These are phyloP conservation scores for Tetracentron sinense DNA, from an alignment of 164 flowering plant species.

Conservation along the genomic window DNA sequence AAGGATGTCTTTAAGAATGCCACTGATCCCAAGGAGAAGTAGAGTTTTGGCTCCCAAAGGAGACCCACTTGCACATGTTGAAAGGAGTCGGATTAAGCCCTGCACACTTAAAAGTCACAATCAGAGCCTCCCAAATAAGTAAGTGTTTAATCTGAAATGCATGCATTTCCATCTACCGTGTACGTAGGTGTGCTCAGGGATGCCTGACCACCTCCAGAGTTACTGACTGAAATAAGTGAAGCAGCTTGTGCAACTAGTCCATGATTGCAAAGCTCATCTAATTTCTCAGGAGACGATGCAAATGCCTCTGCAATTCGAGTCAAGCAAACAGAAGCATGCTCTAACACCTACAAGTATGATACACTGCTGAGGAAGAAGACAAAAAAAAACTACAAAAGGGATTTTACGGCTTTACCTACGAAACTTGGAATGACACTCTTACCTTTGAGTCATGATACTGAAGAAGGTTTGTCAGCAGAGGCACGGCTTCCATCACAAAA, in stretches of 20 bases:
- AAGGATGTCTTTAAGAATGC: slow-evolving; percentile 86
- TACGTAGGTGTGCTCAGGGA: slow-evolving; percentile 90
- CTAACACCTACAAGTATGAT: slow-evolving; percentile 61
- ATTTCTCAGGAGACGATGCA: slow-evolving; percentile 80
- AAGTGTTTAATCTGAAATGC: neutral
- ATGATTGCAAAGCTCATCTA: too few species aligned
- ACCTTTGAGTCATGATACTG: slow-evolving; percentile 97
- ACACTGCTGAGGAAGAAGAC: neutral
- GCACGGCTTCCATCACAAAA: too few species aligned
- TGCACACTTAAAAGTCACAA: slow-evolving; percentile 38
- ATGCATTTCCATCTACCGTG: slow-evolving; percentile 49
- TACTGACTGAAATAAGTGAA: too few species aligned
- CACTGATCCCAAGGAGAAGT: slow-evolving; percentile 93
- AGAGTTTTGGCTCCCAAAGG: slow-evolving; percentile 80
- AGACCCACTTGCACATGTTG: too few species aligned
- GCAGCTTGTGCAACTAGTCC: too few species aligned
- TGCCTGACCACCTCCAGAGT: slow-evolving; percentile 86
- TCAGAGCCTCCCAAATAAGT: neutral
- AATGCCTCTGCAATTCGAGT: too few species aligned
- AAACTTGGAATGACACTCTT: neutral
- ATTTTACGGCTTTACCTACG: neutral
- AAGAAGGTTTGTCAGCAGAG: too few species aligned
- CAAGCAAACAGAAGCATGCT: too few species aligned
- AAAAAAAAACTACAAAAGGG: neutral
- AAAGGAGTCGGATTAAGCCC: slow-evolving; percentile 96